phyloP scores from a whole-genome alignment of 768 basidiomycete species.

The Rhizopogon vulgaris region DNA sequence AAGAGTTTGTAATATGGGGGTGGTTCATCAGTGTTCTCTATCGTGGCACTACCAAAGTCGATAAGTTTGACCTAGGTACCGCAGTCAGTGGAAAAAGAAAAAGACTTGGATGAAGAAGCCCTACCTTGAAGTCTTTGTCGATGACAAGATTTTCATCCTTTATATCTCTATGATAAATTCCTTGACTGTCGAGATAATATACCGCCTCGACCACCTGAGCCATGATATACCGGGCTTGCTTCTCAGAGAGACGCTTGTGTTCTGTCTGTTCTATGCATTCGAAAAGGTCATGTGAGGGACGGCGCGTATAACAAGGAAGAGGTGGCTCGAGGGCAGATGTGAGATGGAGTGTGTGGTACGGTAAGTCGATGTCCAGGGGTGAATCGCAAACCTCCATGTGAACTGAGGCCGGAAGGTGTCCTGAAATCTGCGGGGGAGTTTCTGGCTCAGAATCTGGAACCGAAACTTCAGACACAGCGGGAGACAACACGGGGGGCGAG shows the following conservation, averaged over 20 bases:
- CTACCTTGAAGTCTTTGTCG: slow-evolving; percentile 64
- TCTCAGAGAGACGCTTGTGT: slow-evolving; percentile 73
- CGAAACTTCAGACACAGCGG: slow-evolving; percentile 46
- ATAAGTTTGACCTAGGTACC: slow-evolving; percentile 77
- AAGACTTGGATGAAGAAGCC: slow-evolving; percentile 2
- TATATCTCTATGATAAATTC: slow-evolving; percentile 92
- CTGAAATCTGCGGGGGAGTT: slow-evolving; percentile 34
- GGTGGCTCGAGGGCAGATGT: slow-evolving; percentile 11
- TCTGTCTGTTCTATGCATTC: slow-evolving; percentile 90
- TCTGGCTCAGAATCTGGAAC: slow-evolving; percentile 35
- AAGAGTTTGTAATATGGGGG: slow-evolving; percentile 72
- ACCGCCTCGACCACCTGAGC: slow-evolving; percentile 84
- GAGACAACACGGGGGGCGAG: slow-evolving; percentile 50
- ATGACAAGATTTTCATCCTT: slow-evolving; percentile 95
- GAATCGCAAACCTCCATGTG: slow-evolving; percentile 13
- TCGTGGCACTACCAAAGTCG: slow-evolving; percentile 89
- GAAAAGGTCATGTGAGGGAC: slow-evolving; percentile 88
- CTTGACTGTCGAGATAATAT: slow-evolving; percentile 69
- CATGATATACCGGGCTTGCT: slow-evolving; percentile 77
- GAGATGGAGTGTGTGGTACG: slow-evolving; percentile 2
- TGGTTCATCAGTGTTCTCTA: slow-evolving; percentile 56
- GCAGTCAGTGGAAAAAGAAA: slow-evolving; percentile 7
- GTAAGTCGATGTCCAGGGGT: slow-evolving; percentile 1
- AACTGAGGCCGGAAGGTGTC: slow-evolving; percentile 14
- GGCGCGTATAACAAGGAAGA: slow-evolving; percentile 49